Base-by-base conservation (phyloP, 2,329 filamentous ascomycete species). In the Herpotrichia juniperi region DNA sequence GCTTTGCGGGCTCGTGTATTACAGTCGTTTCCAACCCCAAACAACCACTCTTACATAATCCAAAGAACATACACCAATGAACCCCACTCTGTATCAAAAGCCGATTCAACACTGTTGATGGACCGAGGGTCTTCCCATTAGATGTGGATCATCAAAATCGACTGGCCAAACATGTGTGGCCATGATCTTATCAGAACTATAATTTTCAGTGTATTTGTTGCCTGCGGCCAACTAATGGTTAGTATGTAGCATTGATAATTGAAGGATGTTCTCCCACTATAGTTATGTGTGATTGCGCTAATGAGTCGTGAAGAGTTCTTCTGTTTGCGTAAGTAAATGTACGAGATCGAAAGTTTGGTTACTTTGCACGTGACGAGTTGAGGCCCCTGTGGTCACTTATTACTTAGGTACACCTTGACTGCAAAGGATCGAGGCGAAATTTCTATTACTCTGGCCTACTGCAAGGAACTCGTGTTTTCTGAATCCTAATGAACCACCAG, bases 21-120 rank as follows among this genome's bases (percentile, higher is more conserved):
- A 46, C 44, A 34, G 46, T 53, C 56, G 28, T 53, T 56, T 53
- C 49, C 49, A 42, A 43, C 25, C 49, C 34, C 19, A 39, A 26
- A 48, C 30, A 25, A 17, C 39, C n/a, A 35, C 37, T 26, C 30
- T 25, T 28, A 42, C 39, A 47, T 45, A 44, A 54, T 50, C 48
- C 54, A 52, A 46, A 17, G 31, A 37, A 31, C 16, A 39, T 22
- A 37, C 31, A 49, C 34, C 39, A 42, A 46, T 17, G 42, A 54
- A 51, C 54, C 54, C 51, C 51, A 57, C 54, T 54, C 54, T 47
- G 24, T 28, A 32, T 40, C 42, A 42, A 42, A 46, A 45, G 5
- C n/a, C 16, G 12, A 34, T 24, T 26, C 44, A 14, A 39, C 25
- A 16, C 14, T 22, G 34, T 35, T 9, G 28, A 47, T 37, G 44